Percentiles rank a stretch among this genome's conserved stretches.
Evolutionary conservation across 2,329 filamentous ascomycete species (phyloP).

Genomic region (Zalaria sp.): DNA sequence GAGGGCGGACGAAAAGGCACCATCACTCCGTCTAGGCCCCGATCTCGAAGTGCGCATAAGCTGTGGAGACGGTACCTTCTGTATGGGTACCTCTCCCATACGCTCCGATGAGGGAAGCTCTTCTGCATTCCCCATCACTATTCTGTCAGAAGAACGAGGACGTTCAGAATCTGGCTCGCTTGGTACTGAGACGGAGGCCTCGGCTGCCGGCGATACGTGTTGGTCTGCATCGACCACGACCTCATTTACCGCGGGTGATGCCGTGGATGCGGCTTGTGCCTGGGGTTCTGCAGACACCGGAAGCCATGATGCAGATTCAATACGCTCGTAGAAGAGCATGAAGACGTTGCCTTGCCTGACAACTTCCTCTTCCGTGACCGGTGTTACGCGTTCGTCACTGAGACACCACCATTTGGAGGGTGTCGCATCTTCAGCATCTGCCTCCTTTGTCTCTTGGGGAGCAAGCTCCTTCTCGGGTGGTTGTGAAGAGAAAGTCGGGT

Average conservation of each 20-base stretch:
- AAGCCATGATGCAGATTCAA: neutral
- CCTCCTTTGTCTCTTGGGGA: constrained; percentile 14
- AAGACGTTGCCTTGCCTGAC: constrained; percentile 71
- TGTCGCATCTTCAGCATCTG: constrained; percentile 8
- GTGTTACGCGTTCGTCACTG: constrained; percentile 73
- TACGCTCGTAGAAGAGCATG: constrained; percentile 89
- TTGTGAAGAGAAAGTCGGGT: constrained; percentile 25
- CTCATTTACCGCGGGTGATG: neutral
- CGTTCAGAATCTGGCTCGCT: too few species aligned
- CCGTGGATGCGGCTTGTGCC: too few species aligned
- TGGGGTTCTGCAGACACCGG: too few species aligned
- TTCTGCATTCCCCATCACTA: neutral
- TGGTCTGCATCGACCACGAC: neutral
- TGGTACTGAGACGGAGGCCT: neutral
- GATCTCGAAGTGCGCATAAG: neutral
- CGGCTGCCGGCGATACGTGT: neutral
- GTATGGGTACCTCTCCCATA: neutral
- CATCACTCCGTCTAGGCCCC: neutral
- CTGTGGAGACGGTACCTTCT: neutral
- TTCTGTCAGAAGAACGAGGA: neutral
- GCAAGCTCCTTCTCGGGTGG: constrained; percentile 2
- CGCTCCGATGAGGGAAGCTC: neutral
- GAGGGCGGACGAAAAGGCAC: neutral
- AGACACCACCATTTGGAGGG: constrained; percentile 69
- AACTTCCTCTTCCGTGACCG: constrained; percentile 59